Evolutionary conservation across 2,329 filamentous ascomycete genomes (phyloP).

Genomic region (Huntiella abstrusa): DNA sequence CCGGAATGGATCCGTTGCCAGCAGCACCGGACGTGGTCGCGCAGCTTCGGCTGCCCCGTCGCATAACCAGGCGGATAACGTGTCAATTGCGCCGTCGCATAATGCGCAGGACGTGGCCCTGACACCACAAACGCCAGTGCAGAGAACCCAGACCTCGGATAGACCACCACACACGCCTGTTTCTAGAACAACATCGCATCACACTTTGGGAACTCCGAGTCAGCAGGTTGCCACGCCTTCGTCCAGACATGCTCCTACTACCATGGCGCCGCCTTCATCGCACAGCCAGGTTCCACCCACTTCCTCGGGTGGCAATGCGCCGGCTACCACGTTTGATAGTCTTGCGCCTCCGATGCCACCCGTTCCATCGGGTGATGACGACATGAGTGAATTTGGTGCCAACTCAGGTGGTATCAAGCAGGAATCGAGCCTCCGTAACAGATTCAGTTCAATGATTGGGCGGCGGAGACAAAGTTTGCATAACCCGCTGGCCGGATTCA

Average conservation of each 20-base stretch:
- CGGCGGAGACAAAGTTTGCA: conserved; percentile 48
- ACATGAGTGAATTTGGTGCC: conserved; percentile 20
- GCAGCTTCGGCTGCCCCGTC: neutral
- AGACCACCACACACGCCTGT: conserved; percentile 7
- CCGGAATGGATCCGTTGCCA: conserved; percentile 11
- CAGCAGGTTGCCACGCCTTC: conserved; percentile 8
- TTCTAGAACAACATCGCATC: conserved; percentile 6
- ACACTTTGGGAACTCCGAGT: conserved; percentile 4
- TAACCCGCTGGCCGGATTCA: conserved; percentile 41
- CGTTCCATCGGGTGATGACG: conserved; percentile 14
- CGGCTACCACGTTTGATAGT: conserved; percentile 5
- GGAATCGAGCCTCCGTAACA: conserved; percentile 18
- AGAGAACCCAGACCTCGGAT: neutral
- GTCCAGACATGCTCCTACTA: neutral
- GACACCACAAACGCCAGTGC: neutral
- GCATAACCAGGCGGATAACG: neutral
- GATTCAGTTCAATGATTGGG: conserved; percentile 51
- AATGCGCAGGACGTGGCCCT: too few relatives aligned
- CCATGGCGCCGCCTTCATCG: conserved; percentile 6
- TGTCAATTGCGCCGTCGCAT: too few relatives aligned
- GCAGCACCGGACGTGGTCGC: neutral
- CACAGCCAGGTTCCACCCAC: conserved; percentile 6
- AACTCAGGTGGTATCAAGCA: conserved; percentile 20
- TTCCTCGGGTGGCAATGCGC: conserved; percentile 4
- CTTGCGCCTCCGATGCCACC: conserved; percentile 8